Conservation (phyloP, 805 yeast genomes). For the Metschnikowia aberdeeniae region DNA sequence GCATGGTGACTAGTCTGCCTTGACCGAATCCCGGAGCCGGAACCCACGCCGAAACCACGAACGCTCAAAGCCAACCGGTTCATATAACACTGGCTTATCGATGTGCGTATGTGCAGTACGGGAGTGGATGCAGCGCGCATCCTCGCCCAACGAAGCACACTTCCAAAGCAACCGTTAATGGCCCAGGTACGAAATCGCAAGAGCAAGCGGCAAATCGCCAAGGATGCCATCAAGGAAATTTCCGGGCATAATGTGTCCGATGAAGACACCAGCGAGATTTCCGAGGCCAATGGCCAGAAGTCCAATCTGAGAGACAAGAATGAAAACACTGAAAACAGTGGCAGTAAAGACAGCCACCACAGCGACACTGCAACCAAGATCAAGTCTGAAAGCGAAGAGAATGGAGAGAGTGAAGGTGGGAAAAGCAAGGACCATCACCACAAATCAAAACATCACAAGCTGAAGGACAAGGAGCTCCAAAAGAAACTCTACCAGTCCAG, state of each 20-base stretch:
- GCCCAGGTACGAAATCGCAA: constrained; percentile 8
- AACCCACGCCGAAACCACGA: too few relatives aligned
- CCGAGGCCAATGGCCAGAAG: neutral
- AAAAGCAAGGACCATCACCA: neutral
- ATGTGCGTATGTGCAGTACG: too few relatives aligned
- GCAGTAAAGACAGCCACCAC: too few relatives aligned
- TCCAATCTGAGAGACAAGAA: neutral
- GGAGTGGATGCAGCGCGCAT: too few relatives aligned
- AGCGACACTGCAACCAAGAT: too few relatives aligned
- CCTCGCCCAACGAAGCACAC: neutral
- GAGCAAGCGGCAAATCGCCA: neutral
- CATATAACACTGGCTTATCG: too few relatives aligned
- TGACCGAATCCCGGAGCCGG: too few relatives aligned
- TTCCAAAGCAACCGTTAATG: neutral
- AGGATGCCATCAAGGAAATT: neutral
- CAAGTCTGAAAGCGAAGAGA: too few relatives aligned
- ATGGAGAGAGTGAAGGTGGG: neutral
- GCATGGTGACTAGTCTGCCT: too few relatives aligned
- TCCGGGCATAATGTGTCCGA: neutral
- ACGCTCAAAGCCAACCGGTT: too few relatives aligned
- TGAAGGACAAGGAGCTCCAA: constrained; percentile 8
- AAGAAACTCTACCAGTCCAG: constrained; percentile 44
- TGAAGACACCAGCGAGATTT: neutral
- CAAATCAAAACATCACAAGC: neutral
- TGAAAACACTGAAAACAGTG: too few relatives aligned